Base-by-base conservation (phyloP, 768 basidiomycete genomes). In the Lactarius vividus region DNA sequence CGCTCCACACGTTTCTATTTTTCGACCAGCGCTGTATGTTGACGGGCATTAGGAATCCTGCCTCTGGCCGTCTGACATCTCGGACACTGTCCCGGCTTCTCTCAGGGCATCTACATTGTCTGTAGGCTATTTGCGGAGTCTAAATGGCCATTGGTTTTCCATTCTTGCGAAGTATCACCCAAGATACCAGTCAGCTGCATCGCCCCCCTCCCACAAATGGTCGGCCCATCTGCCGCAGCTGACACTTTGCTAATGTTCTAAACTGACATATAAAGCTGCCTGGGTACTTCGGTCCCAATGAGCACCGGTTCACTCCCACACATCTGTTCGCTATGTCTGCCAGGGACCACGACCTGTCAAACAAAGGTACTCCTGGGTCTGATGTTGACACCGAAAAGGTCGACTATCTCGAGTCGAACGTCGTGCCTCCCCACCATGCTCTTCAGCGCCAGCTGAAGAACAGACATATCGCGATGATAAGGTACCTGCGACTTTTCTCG, bases 381-480 rank as follows among this genome's bases (percentile, higher is more conserved):
- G 53, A 42, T 28, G 9, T 57, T 8, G 35, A n/a, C 9, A 26
- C 64, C 44, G 54, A 65, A n/a, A 53, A 67, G 23, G 52, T 18
- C 16, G 59, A 33, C 57, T n/a, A 60, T 42, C 40, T 26, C 11
- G 39, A 62, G 37, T 56, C 53, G 39, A 55, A 53, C 26, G 1
- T 15, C 31, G 57, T 2, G 3, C 35, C 57, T 16, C 26, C 23
- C 18, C 13, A 52, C 6, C 52, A 62, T 1, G 56, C 52, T 20
- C 68, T 75, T 46, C 69, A 73, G 57, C 73, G 74, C 7, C 74
- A 75, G 65, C 72, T 75, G 42, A 77, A 77, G 71, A 91, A 89
- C 71, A 80, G 91, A 18, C 91, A 92, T 73, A 82, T 92, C 65
- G 88, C 90, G 58, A 91, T 92, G 89, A 91, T 92, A 70, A 90